phyloP scores from a whole-genome alignment of 78 protist genomes.

The Emiliania huxleyi region DNA sequence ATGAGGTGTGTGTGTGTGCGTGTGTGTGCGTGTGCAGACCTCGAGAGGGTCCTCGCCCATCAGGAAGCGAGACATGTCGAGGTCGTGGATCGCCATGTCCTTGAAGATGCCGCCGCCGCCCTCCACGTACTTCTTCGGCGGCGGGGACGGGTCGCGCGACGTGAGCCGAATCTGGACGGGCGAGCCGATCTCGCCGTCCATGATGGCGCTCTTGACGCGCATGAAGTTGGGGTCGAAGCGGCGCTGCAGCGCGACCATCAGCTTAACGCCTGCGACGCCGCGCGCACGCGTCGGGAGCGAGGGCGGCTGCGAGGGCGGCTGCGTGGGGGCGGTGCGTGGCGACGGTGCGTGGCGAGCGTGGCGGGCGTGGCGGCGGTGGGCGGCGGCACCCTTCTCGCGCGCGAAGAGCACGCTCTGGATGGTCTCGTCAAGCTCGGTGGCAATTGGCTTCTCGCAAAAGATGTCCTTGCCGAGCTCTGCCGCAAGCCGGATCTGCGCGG shows the following conservation, averaged over 20 bases:
- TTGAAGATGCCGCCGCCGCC: constrained; percentile 22
- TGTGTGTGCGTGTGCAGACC: too few species aligned
- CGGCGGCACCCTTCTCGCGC: background rate
- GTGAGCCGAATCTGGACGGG: background rate
- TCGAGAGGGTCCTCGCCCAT: background rate
- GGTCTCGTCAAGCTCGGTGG: constrained; percentile 12
- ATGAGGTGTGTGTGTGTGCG: too few species aligned
- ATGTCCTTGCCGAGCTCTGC: constrained; percentile 4
- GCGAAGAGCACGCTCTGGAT: background rate
- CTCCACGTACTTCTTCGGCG: constrained; percentile 7
- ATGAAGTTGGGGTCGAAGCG: constrained; percentile 22
- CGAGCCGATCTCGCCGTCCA: background rate
- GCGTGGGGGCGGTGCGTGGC: too few species aligned
- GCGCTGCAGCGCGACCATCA: constrained; percentile 6
- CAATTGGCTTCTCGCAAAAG: constrained; percentile 25
- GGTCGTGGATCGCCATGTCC: constrained; percentile 28
- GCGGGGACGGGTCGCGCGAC: constrained; percentile 31
- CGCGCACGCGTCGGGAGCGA: too few species aligned
- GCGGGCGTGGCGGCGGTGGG: too few species aligned
- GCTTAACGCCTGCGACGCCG: background rate
- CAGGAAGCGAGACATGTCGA: constrained; percentile 19
- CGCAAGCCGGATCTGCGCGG: background rate
- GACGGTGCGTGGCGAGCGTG: too few species aligned
- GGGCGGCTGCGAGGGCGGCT: too few species aligned
- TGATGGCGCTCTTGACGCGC: constrained; percentile 12